Conservation (phyloP, 768 basidiomycete species). For the Podaxis pistillaris region DNA sequence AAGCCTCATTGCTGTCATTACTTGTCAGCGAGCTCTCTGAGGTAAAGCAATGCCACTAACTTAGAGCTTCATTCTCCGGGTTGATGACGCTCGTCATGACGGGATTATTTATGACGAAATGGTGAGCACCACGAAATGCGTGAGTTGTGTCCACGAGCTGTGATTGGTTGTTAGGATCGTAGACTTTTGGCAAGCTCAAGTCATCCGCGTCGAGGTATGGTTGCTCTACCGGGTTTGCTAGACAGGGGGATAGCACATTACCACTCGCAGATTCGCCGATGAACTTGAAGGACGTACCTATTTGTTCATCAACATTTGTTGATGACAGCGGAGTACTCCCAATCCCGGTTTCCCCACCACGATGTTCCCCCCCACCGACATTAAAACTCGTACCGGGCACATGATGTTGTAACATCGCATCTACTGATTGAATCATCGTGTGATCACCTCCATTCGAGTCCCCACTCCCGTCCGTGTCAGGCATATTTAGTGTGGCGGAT, state of each 20-base stretch:
- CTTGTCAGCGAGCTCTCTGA: too few relatives aligned
- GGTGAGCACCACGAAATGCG: background rate
- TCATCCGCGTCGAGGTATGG: background rate
- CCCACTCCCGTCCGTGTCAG: too few relatives aligned
- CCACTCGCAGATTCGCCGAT: background rate
- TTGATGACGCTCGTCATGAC: background rate
- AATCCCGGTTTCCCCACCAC: too few relatives aligned
- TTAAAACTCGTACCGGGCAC: too few relatives aligned
- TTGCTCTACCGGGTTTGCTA: background rate
- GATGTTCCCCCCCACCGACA: too few relatives aligned
- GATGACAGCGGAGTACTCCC: background rate
- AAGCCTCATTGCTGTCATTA: background rate
- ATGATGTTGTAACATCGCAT: too few relatives aligned
- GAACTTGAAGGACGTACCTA: background rate
- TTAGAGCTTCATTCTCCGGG: background rate
- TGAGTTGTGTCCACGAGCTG: background rate
- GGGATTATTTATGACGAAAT: background rate
- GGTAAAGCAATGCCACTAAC: background rate
- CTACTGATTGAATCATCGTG: too few relatives aligned
- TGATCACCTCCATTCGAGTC: too few relatives aligned
- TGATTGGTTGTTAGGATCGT: background rate
- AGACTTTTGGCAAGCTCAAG: background rate
- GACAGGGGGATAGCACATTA: background rate
- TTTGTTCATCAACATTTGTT: background rate
- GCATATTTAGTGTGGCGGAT: too few relatives aligned